Evolutionary conservation across 139 green algal species (phyloP), one percentile per base, ranked within the genome.

Genomic region (Monoraphidium neglectum): DNA sequence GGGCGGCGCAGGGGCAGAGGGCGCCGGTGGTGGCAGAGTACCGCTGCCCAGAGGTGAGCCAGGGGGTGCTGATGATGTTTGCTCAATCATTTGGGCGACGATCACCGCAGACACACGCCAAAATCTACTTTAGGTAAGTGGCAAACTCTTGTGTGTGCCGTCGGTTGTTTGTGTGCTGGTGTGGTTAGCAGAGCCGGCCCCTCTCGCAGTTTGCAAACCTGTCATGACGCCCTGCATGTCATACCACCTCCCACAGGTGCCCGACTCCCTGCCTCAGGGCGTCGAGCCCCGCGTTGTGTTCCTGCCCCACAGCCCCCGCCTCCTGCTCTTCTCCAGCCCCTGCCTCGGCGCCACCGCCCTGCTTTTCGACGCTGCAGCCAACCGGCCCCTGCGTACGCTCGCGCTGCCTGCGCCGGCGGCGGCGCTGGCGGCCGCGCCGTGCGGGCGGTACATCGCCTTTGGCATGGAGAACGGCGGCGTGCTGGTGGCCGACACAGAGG

Each of bases 271-370:
- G 47, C 70, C 70, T 0, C 26, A 62, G 10, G 33, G 23, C 33
- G 28, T 36, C 23, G 37, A 10, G 4, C 57, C 73, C 16, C 21
- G 35, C 28, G 49, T 73, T 0, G 30, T 33, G 4, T 79, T 79
- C 63, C 62, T 72, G 32, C 62, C 62, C 26, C 35, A 35, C 51
- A 73, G 62, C 63, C 28, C 49, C 32, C 32, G 32, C 15, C 62
- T 73, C 35, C 73, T 79, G 62, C 73, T 79, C 16, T 79, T 79
- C 73, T 73, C 8, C 63, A 79, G 73, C 51, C 62, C 73, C n/a
- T 79, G 73, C 53, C 49, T 79, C 46, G 26, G 40, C 0, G 12
- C 47, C 2, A 13, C 30, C 21, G 73, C 64, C 1, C 35, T 79
- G 33, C 62, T 79, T 36, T 33, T 73, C 1, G 49, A 79, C 63